Evolutionary conservation across 176 grass and related monocot species (phyloP).

Genomic region (Avena atlantica): DNA sequence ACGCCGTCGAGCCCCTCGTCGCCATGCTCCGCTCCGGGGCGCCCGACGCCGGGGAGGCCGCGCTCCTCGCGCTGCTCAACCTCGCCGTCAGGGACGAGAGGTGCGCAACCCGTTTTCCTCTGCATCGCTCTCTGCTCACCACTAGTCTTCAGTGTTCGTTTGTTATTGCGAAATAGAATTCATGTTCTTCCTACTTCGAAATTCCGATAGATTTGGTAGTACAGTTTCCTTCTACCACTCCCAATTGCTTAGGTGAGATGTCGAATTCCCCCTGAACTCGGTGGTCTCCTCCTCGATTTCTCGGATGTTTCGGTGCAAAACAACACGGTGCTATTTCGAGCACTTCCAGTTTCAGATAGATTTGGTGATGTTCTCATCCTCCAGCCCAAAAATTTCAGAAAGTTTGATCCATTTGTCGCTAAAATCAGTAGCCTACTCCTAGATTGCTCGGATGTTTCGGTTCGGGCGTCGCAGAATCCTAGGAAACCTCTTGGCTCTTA

Average conservation of each 20-base stretch:
- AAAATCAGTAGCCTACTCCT: not conserved
- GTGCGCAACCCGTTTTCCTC: not conserved
- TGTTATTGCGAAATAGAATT: not conserved
- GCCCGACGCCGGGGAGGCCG: constrained; percentile 53
- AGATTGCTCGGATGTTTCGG: not conserved
- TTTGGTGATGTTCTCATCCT: too few relatives aligned
- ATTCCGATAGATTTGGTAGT: constrained; percentile 13
- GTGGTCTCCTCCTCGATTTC: not conserved
- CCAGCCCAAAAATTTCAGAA: too few relatives aligned
- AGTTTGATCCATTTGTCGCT: not conserved
- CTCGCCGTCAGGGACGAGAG: constrained; percentile 88
- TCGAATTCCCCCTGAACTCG: not conserved
- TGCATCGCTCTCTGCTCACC: not conserved
- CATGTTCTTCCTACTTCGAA: not conserved
- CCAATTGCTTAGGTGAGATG: not conserved
- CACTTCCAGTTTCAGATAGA: too few relatives aligned
- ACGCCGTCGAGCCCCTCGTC: constrained; percentile 79
- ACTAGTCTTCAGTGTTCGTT: not conserved
- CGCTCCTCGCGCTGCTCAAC: constrained; percentile 89
- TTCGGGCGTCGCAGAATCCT: not conserved
- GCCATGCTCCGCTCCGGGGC: constrained; percentile 65
- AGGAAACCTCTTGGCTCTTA: not conserved
- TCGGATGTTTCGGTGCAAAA: not conserved
- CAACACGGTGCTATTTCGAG: too few relatives aligned
- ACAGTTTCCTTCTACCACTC: not conserved